These are phyloP conservation scores for Tremella fuciformis DNA, from an alignment of 768 basidiomycete genomes.

Conservation along the genomic window DNA sequence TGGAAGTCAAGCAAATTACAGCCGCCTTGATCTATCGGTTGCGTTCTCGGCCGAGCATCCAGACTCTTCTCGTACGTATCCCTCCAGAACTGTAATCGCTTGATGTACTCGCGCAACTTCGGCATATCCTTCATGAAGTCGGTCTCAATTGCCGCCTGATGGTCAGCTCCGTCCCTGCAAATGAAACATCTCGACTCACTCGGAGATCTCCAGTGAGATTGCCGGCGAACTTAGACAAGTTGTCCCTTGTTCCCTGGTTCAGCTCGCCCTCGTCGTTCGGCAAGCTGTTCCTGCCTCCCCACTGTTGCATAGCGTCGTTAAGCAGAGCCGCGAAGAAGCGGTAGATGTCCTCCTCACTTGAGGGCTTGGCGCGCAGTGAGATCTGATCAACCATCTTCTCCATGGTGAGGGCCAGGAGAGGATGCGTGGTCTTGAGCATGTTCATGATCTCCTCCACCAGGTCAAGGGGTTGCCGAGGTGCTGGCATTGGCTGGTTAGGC, in stretches of 20 bases:
- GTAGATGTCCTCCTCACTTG: constrained; percentile 90
- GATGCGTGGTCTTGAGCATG: constrained; percentile 91
- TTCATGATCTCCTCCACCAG: constrained; percentile 90
- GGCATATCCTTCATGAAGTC: constrained; percentile 81
- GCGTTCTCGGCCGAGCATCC: constrained; percentile 75
- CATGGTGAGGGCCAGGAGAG: constrained; percentile 86
- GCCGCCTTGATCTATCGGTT: constrained; percentile 78
- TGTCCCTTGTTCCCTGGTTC: constrained; percentile 48
- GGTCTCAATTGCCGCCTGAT: constrained; percentile 80
- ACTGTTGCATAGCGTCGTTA: constrained; percentile 73
- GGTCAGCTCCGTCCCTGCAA: constrained; percentile 9
- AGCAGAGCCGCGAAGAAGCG: constrained; percentile 81
- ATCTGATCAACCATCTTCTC: constrained; percentile 98
- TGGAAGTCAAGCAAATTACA: constrained; percentile 98
- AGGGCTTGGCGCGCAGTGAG: constrained; percentile 78
- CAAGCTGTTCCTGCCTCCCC: constrained; percentile 48
- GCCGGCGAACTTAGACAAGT: constrained; percentile 53
- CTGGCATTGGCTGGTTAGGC: constrained; percentile 10
- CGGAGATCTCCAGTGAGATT: constrained; percentile 50
- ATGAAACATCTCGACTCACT: constrained; percentile 22
- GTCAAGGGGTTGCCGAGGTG: constrained; percentile 69
- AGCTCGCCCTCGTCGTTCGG: constrained; percentile 53
- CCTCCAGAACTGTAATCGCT: constrained; percentile 85
- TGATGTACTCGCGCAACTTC: constrained; percentile 79
- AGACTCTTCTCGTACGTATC: constrained; percentile 81